Evolutionary conservation across 768 basidiomycete species (phyloP), one percentile per base, ranked within the genome.

Genomic region (Tulasnella calospora): DNA sequence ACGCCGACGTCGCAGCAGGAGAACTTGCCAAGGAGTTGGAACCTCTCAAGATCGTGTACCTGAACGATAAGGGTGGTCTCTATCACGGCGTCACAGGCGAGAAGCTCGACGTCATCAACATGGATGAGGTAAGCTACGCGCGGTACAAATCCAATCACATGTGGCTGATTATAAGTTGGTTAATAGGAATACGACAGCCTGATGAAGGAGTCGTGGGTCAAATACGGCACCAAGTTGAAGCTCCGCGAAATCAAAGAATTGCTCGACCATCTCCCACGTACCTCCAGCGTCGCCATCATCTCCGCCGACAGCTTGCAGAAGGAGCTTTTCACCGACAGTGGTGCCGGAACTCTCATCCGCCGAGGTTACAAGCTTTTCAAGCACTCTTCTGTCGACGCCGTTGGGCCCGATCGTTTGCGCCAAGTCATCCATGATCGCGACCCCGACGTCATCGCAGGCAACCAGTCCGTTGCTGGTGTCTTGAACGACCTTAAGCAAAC

Each of bases 181-280:
- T 23, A 30, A 27, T 82, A 95, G 93, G 98, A 99, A 86, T 99
- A 97, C 85, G 94, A 97, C 81, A 89, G 89, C 33, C 91, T 99
- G 79, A 94, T 99, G 96, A 96, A 96, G 83, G 93, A 99, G 85
- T 89, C 96, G 8, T 99, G 98, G 98, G 97, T 99, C 85, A 98
- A 98, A 84, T 98, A 91, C 83, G 98, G 97, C 79, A 99, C 97
- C 80, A 99, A 99, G 85, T 93, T 99, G 84, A 99, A 99, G 86
- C 89, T 99, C 78, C 92, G 98, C 80, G 97, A 99, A 85, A 98
- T 99, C 89, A 99, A 99, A 86, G 98, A 99, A 83, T 91, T 99
- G 76, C 90, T 99, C 67, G 98, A 99, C 83, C 92, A 96, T 86
- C 94, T 99, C 80, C 98, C 98, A 21, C 96, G 98, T 79, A 93